phyloP scores from a whole-genome alignment of 164 flowering plant species.

The Piper betle region DNA sequence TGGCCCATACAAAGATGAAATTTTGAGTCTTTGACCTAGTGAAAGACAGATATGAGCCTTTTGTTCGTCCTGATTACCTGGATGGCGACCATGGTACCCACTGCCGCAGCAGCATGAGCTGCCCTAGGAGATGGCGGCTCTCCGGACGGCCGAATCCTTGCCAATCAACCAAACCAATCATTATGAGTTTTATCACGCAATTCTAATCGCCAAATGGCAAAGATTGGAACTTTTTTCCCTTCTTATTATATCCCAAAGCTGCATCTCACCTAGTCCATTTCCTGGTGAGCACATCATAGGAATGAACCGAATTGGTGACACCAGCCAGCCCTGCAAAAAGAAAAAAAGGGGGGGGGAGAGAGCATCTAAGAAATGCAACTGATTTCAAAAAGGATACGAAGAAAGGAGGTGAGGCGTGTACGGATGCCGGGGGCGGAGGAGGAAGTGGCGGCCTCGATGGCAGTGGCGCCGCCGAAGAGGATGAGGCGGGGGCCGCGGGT shows the following conservation, averaged over 20 bases:
- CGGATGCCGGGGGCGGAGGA: conserved; percentile 17
- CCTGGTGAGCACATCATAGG: conserved; percentile 71
- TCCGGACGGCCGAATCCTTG: conserved; percentile 68
- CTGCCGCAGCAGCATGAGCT: conserved; percentile 93
- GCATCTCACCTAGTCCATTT: conserved; percentile 70
- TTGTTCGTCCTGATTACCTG: conserved; percentile 42
- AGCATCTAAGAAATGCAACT: too few relatives aligned
- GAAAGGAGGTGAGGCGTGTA: neutral
- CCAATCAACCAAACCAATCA: neutral
- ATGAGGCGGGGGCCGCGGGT: conserved; percentile 79
- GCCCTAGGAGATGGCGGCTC: conserved; percentile 99
- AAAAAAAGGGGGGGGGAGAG: neutral
- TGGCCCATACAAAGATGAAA: neutral
- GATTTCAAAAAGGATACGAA: too few relatives aligned
- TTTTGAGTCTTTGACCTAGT: neutral
- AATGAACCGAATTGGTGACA: conserved; percentile 85
- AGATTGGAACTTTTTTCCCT: neutral
- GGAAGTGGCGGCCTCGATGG: conserved; percentile 35
- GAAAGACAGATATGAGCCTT: neutral
- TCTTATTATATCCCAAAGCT: too few relatives aligned
- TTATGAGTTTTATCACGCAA: neutral
- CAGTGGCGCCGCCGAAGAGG: conserved; percentile 95
- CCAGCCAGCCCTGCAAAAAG: conserved; percentile 69
- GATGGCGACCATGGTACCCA: conserved; percentile 97
- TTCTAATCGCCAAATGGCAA: neutral